Percentiles rank a stretch among this genome's conserved stretches.
Evolutionary conservation across 352 stramenopile genomes (phyloP).

Genomic region (Phytophthora citrophthora): DNA sequence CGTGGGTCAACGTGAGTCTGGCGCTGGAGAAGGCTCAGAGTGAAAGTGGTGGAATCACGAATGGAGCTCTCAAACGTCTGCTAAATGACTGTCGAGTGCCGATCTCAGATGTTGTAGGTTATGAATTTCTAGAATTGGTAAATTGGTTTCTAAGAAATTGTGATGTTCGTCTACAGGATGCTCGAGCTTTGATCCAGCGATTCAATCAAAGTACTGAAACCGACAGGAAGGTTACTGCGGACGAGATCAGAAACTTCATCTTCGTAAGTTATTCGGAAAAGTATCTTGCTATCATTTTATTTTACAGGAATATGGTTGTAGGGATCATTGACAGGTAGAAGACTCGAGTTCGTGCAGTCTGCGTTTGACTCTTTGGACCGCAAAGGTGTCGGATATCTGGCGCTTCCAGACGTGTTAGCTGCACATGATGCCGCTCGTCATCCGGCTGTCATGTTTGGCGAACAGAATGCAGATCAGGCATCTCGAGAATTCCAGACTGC

Average conservation of each 20-base stretch:
- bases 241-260: conserved; percentile 68
- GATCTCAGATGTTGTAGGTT: conserved; percentile 68
- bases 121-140: neutral
- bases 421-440: conserved; percentile 62
- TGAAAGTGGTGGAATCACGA: conserved; percentile 52
- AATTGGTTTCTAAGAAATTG: neutral
- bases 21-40: conserved; percentile 53
- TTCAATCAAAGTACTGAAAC: conserved; percentile 44
- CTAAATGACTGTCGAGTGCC: conserved; percentile 52
- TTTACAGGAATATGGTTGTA: conserved; percentile 13
- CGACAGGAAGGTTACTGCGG: conserved; percentile 46
- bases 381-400: conserved; percentile 65
- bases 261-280: conserved; percentile 41
- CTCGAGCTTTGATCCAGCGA: conserved; percentile 53
- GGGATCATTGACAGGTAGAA: conserved; percentile 50
- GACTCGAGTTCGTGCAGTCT: conserved; percentile 70
- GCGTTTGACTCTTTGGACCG: conserved; percentile 74
- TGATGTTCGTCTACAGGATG: conserved; percentile 39
- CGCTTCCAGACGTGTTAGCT: conserved; percentile 53
- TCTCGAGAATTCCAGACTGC: conserved; percentile 64
- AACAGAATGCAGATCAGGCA: conserved; percentile 57
- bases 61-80: conserved; percentile 61
- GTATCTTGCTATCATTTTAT: neutral
- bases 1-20: conserved; percentile 59
- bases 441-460: conserved; percentile 77